Percentiles rank a stretch among this genome's conserved stretches.
Conservation (phyloP, 257 asterid genomes). For the Linaria vulgaris region DNA sequence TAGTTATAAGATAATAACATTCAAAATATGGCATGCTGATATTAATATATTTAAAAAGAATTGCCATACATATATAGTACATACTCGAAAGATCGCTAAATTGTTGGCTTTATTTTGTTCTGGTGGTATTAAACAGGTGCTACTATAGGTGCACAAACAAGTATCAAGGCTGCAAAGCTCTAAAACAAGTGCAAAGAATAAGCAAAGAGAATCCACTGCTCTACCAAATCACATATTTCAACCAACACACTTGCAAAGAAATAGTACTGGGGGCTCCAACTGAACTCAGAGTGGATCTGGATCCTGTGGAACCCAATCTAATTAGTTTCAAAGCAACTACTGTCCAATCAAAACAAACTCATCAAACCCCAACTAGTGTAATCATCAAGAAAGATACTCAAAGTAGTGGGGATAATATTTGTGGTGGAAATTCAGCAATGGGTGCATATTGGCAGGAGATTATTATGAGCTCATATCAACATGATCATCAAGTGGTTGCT, state of each 20-base stretch:
- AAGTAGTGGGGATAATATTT: slow-evolving; percentile 26
- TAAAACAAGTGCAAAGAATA: slow-evolving; percentile 63
- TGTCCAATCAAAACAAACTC: slow-evolving; percentile 1
- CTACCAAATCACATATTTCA: slow-evolving; percentile 62
- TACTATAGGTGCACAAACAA: slow-evolving; percentile 77
- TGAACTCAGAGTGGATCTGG: slow-evolving; percentile 25
- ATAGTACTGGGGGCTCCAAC: too few species aligned
- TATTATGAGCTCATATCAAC: slow-evolving; percentile 12
- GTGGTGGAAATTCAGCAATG: slow-evolving; percentile 36
- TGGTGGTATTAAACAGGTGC: slow-evolving; percentile 41
- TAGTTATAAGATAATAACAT: background rate
- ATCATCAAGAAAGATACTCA: slow-evolving; percentile 27
- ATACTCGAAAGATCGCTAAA: background rate
- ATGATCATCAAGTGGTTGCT: too few species aligned
- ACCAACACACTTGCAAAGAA: slow-evolving; percentile 55
- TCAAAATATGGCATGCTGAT: too few species aligned
- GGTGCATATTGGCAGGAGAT: slow-evolving; percentile 39
- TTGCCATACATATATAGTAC: background rate
- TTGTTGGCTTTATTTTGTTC: too few species aligned
- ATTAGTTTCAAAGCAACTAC: slow-evolving; percentile 38
- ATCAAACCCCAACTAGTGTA: too few species aligned
- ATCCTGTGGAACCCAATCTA: slow-evolving; percentile 33
- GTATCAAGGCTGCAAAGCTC: slow-evolving; percentile 60
- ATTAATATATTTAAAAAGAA: too few species aligned
- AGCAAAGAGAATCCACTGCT: too few species aligned